phyloP scores from a whole-genome alignment of 2,329 filamentous ascomycete species.

The Setomelanomma holmii region DNA sequence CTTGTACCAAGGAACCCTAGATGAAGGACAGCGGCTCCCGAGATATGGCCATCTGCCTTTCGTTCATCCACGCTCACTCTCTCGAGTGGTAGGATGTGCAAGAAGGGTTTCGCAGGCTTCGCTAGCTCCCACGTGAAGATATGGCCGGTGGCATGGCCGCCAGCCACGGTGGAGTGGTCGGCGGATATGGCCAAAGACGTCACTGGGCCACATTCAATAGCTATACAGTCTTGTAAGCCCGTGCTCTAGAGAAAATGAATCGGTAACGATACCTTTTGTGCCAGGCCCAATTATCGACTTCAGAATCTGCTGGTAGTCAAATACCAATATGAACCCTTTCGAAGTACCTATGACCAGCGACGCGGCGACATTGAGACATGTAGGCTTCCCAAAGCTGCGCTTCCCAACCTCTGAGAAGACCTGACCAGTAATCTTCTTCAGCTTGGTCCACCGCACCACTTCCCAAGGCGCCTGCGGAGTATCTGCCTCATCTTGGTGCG shows the following conservation, averaged over 20 bases:
- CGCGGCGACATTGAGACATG: slow-evolving; percentile 86
- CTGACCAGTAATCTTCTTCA: slow-evolving; percentile 87
- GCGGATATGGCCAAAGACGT: slow-evolving; percentile 90
- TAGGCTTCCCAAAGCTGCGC: slow-evolving; percentile 90
- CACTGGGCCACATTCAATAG: slow-evolving; percentile 87
- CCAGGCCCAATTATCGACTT: slow-evolving; percentile 94
- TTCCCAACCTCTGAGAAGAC: slow-evolving; percentile 91
- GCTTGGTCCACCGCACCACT: slow-evolving; percentile 92
- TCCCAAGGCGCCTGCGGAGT: slow-evolving; percentile 88
- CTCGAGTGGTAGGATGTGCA: slow-evolving; percentile 82
- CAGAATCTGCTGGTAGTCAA: slow-evolving; percentile 95
- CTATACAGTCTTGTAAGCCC: slow-evolving; percentile 57
- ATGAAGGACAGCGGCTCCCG: slow-evolving; percentile 80
- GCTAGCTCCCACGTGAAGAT: slow-evolving; percentile 98
- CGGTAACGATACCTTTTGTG: slow-evolving; percentile 73
- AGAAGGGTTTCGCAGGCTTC: slow-evolving; percentile 82
- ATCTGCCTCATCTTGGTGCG: slow-evolving; percentile 60
- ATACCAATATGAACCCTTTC: slow-evolving; percentile 92
- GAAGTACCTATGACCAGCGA: slow-evolving; percentile 90
- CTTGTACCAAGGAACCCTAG: slow-evolving; percentile 94
- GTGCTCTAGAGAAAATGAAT: not conserved
- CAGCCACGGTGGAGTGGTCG: slow-evolving; percentile 90
- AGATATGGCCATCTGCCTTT: slow-evolving; percentile 81
- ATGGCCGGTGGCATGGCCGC: slow-evolving; percentile 85
- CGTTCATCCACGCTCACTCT: slow-evolving; percentile 68